These are phyloP conservation scores for Ophiognomonia clavigignenti-juglandacearum DNA, from an alignment of 2,329 filamentous ascomycete genomes.

Conservation along the genomic window DNA sequence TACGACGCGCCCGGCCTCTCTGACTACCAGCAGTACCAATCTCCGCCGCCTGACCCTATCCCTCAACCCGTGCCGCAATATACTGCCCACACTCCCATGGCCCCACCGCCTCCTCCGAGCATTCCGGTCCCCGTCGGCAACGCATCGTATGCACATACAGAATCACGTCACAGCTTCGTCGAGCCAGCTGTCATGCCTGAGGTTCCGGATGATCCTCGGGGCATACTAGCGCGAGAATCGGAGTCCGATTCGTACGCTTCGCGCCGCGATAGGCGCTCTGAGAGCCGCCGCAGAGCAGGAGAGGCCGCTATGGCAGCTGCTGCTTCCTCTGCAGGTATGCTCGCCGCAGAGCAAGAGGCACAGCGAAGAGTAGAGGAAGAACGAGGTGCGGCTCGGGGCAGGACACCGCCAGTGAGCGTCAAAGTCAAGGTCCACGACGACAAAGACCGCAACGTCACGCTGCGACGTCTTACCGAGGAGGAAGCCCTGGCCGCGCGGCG, in stretches of 20 bases:
- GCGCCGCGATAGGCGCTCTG: conserved; percentile 39
- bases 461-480: conserved; percentile 56
- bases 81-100: not conserved
- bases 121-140: conserved; percentile 8
- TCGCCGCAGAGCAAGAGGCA: conserved; percentile 45
- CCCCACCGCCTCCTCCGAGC: conserved; percentile 9
- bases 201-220: conserved; percentile 49
- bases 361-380: conserved; percentile 23
- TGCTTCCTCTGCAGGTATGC: conserved; percentile 39
- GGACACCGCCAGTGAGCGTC: conserved; percentile 46
- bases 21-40: conserved; percentile 26
- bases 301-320: conserved; percentile 43
- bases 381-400: conserved; percentile 32
- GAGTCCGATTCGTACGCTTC: conserved; percentile 40
- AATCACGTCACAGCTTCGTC: conserved; percentile 34
- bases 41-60: conserved; percentile 20
- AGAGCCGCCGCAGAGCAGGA: conserved; percentile 40
- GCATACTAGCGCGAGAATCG: conserved; percentile 35
- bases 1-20: conserved; percentile 18
- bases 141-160: conserved; percentile 28
- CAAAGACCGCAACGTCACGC: conserved; percentile 54
- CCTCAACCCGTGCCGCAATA: conserved; percentile 12
- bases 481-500: conserved; percentile 44
- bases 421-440: conserved; percentile 59
- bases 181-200: conserved; percentile 43